Evolutionary conservation across 2,329 filamentous ascomycete species (phyloP).

Genomic region (Verticillium longisporum): DNA sequence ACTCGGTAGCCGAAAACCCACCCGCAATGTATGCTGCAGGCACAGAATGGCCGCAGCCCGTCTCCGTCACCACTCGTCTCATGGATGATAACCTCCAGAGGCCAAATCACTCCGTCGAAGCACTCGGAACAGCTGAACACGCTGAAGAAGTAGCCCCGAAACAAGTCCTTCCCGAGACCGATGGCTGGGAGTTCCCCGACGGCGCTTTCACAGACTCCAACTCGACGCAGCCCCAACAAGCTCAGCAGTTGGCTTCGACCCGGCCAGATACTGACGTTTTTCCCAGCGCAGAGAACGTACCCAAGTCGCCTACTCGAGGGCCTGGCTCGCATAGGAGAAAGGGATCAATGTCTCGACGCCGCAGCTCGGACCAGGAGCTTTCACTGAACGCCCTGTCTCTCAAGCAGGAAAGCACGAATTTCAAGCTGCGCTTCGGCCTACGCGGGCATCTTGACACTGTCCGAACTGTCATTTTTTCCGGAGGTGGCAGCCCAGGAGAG

Average conservation of each 20-base stretch:
- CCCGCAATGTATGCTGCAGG: constrained; percentile 28
- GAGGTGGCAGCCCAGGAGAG: constrained; percentile 88
- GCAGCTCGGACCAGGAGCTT: constrained; percentile 61
- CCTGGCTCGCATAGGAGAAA: constrained; percentile 69
- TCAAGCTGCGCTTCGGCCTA: constrained; percentile 89
- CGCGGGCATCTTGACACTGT: constrained; percentile 92
- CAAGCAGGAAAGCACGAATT: constrained; percentile 66
- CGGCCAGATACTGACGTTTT: constrained; percentile 86
- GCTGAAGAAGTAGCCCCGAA: constrained; percentile 31
- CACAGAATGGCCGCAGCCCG: constrained; percentile 23
- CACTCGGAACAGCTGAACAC: constrained; percentile 29
- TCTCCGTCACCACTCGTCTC: constrained; percentile 16
- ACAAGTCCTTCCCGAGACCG: constrained; percentile 43
- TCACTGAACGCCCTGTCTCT: constrained; percentile 40
- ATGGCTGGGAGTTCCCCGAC: constrained; percentile 93
- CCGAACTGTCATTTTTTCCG: constrained; percentile 91
- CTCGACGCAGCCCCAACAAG: constrained; percentile 25
- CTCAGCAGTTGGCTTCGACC: constrained; percentile 39
- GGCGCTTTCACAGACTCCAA: constrained; percentile 54
- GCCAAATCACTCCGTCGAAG: constrained; percentile 31
- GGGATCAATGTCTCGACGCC: constrained; percentile 67
- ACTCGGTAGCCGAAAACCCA: constrained; percentile 45
- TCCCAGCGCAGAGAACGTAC: constrained; percentile 69
- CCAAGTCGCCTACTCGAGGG: constrained; percentile 72
- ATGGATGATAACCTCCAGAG: constrained; percentile 25